Conservation (phyloP, 768 basidiomycete genomes). For the Macrolepiota dolichaula region DNA sequence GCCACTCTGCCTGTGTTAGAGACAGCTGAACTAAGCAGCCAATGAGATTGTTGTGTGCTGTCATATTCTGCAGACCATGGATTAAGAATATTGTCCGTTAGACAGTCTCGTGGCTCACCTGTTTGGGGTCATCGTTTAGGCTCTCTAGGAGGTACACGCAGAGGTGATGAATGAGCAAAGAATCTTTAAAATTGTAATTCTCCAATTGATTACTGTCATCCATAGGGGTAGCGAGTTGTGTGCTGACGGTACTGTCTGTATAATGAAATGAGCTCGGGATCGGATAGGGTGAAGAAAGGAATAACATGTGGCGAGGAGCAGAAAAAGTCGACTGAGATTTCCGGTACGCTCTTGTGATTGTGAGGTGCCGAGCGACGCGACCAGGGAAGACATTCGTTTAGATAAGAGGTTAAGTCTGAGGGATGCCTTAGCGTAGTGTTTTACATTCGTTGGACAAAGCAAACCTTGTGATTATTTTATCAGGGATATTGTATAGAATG, state of each 20-base stretch:
- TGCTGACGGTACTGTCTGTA: constrained; percentile 39
- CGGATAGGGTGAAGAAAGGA: constrained; percentile 11
- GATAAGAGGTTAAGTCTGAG: constrained; percentile 36
- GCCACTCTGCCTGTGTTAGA: constrained; percentile 34
- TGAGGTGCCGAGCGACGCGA: constrained; percentile 43
- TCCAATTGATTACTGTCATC: neutral
- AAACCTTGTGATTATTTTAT: constrained; percentile 38
- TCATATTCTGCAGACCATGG: constrained; percentile 10
- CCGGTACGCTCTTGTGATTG: constrained; percentile 53
- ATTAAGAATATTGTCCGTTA: neutral
- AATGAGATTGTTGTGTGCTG: constrained; percentile 30
- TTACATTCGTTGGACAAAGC: neutral
- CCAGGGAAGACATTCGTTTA: constrained; percentile 37
- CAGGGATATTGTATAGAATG: constrained; percentile 44
- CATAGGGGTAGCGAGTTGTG: constrained; percentile 35
- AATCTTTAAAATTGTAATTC: constrained; percentile 26
- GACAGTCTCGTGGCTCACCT: constrained; percentile 28
- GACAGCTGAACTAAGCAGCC: constrained; percentile 40
- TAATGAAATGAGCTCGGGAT: neutral
- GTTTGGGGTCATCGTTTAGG: constrained; percentile 27
- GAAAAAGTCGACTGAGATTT: constrained; percentile 45
- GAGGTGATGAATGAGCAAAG: constrained; percentile 42
- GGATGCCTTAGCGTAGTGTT: neutral
- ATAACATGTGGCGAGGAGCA: constrained; percentile 55
- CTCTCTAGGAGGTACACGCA: constrained; percentile 47